These are phyloP conservation scores for Aspergillus puulaauensis DNA, from an alignment of 2,329 filamentous ascomycete genomes.

Conservation along the genomic window DNA sequence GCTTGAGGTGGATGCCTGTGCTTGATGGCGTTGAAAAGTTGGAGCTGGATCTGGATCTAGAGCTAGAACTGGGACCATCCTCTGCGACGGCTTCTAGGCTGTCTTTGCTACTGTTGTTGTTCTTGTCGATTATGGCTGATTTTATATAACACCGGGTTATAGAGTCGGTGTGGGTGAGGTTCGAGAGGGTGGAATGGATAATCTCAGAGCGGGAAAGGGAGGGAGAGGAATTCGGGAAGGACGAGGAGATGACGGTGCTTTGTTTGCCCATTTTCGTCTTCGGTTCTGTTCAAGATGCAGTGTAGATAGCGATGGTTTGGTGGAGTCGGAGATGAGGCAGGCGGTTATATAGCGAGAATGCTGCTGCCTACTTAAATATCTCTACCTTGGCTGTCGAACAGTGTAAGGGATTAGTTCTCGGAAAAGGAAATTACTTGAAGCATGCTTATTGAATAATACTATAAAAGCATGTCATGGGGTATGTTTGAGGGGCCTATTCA, in stretches of 20 bases:
- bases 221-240: conserved; percentile 10
- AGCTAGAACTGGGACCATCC: too few species aligned
- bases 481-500: too few species aligned
- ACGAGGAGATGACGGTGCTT: background rate
- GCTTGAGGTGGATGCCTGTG: conserved; percentile 12
- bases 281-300: background rate
- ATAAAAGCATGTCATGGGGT: too few species aligned
- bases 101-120: background rate
- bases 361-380: conserved; percentile 6
- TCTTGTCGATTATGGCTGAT: background rate
- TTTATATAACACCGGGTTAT: conserved; percentile 2
- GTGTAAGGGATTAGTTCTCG: too few species aligned
- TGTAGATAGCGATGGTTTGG: background rate
- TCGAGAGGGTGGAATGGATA: conserved; percentile 12
- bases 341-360: conserved; percentile 3
- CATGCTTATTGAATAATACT: too few species aligned
- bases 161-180: conserved; percentile 12
- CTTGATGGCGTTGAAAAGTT: background rate
- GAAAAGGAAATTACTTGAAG: too few species aligned
- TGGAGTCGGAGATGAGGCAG: background rate
- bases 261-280: background rate
- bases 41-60: background rate
- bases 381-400: too few species aligned
- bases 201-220: conserved; percentile 11
- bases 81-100: too few species aligned